Base-by-base conservation (phyloP, 1,284 basidiomycete genomes). In the Sanghuangporus weigelae region DNA sequence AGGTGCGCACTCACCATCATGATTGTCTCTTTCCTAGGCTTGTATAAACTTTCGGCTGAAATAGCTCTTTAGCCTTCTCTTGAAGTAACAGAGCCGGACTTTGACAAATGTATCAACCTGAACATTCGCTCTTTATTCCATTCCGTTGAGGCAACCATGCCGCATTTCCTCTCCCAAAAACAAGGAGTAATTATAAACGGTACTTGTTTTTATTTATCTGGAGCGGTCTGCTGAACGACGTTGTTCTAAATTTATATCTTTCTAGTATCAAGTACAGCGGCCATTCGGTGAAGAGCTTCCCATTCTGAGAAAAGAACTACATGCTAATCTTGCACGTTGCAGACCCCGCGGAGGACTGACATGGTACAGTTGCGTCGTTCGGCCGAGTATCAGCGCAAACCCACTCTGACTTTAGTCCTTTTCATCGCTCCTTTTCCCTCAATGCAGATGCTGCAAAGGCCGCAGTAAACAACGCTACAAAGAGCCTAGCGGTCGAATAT, bases 281-380 rank as follows among this genome's bases (percentile, higher is more conserved):
- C 54, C 8, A 61, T 64, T 23, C 42, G 63, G 63, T 61, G 51
- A 54, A 46, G 16, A 19, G 19, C 14, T 21, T 38, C 23, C 10
- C 35, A 14, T 39, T 46, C 12, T 60, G n/a, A 51, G 23, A 51
- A 19, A n/a, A 7, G 50, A n/a, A 6, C 11, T n/a, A 2, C 26
- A 7, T 26, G 35, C 21, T 36, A 21, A 19, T 49, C 57, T 7
- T 48, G 36, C 16, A 51, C 48, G 8, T n/a, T 23, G 49, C 38
- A 64, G 63, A 48, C 63, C 63, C 36, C 63, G 63, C 10, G 63
- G 63, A 51, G 63, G 63, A 6, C 59, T 61, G 14, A 64, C 63
- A 26, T 64, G 63, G 59, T 64, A 64, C 36, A 64, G 63, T 64
- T 63, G 56, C 53, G 62, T 63, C n/a, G 44, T 48, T 46, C n/a